A percentile compares a stretch with the other conserved stretches of the same genome.
Evolutionary conservation across 2,329 filamentous ascomycete species (phyloP).

Genomic region (Colletotrichum tamarilloi): DNA sequence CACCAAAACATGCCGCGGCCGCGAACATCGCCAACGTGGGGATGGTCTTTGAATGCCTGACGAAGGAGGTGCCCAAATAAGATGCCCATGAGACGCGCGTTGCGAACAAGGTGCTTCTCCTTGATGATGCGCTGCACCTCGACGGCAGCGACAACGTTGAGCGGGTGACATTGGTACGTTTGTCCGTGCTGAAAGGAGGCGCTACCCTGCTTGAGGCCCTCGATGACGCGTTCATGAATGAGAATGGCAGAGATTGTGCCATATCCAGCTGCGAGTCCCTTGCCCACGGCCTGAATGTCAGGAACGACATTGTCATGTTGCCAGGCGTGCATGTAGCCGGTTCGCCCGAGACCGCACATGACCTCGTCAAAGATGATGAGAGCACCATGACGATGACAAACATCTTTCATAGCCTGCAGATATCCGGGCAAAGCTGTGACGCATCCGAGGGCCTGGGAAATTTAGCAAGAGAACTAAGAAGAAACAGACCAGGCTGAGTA

Average conservation of each 20-base stretch:
- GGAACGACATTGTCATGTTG: constrained; percentile 58
- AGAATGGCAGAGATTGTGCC: constrained; percentile 61
- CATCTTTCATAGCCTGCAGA: constrained; percentile 58
- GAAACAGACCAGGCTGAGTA: neutral
- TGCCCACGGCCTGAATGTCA: constrained; percentile 62
- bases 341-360: constrained; percentile 67
- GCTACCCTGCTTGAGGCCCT: constrained; percentile 55
- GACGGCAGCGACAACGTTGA: constrained; percentile 64
- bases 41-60: constrained; percentile 53
- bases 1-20: constrained; percentile 61
- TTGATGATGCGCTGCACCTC: constrained; percentile 59
- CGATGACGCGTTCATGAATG: constrained; percentile 55
- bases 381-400: constrained; percentile 67
- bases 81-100: constrained; percentile 54
- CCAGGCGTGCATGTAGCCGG: constrained; percentile 68
- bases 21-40: constrained; percentile 63
- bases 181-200: constrained; percentile 63
- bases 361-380: constrained; percentile 70
- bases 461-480: neutral
- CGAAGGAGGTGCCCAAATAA: constrained; percentile 51
- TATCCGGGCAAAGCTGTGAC: constrained; percentile 53
- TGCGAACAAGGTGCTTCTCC: constrained; percentile 49
- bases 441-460: neutral
- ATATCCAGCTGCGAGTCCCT: constrained; percentile 64
- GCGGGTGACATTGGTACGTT: constrained; percentile 65